Evolutionary conservation across 805 yeast genomes (phyloP).

Genomic region (Candida bentonensis): DNA sequence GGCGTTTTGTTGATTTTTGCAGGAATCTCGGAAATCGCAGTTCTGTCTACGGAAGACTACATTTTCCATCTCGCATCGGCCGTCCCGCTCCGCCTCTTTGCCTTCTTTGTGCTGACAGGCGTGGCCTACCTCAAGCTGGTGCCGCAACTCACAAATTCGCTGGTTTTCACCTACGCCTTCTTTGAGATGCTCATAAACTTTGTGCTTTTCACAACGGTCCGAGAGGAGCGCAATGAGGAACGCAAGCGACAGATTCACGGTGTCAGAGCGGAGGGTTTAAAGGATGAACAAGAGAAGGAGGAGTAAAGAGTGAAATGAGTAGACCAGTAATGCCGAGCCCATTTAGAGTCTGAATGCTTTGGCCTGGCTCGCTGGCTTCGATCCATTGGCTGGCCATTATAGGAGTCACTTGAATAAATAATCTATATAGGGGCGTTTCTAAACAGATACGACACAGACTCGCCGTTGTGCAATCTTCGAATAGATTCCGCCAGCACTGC

Average conservation of each 20-base stretch:
- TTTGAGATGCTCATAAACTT: conserved; percentile 20
- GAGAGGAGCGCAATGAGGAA: conserved; percentile 23
- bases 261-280: conserved; percentile 13
- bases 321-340: too few species aligned
- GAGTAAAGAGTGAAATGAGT: not conserved
- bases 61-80: not conserved
- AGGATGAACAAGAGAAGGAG: conserved; percentile 4
- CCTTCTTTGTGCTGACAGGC: conserved; percentile 13
- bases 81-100: conserved; percentile 18
- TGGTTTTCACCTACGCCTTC: conserved; percentile 19
- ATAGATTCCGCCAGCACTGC: conserved; percentile 87
- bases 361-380: too few species aligned
- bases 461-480: conserved; percentile 93
- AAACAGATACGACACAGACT: conserved; percentile 80
- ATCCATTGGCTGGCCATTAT: too few species aligned
- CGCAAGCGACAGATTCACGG: conserved; percentile 5
- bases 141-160: conserved; percentile 15
- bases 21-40: not conserved
- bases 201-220: conserved; percentile 14
- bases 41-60: not conserved
- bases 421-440: conserved; percentile 39
- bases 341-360: too few species aligned
- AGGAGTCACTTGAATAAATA: too few species aligned
- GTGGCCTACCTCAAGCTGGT: conserved; percentile 11
- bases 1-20: not conserved